Conservation (phyloP, 345 rosid species). For the Cardamine chenopodiifolia region DNA sequence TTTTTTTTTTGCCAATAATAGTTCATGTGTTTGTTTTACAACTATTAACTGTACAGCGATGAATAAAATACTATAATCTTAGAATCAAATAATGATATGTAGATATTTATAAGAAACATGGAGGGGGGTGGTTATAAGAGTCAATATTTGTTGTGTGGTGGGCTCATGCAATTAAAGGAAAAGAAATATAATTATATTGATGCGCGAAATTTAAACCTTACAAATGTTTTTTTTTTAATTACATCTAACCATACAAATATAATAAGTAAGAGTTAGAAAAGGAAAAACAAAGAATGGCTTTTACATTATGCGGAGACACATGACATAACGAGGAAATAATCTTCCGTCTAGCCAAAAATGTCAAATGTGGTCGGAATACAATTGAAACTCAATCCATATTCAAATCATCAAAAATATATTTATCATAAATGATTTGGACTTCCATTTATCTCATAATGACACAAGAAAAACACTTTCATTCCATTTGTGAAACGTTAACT, state of each 20-base stretch:
- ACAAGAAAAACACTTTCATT: neutral
- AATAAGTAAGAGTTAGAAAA: neutral
- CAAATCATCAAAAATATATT: slow-evolving; percentile 32
- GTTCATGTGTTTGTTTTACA: neutral
- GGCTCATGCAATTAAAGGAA: slow-evolving; percentile 27
- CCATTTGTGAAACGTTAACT: neutral
- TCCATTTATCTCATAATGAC: neutral
- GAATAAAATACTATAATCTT: neutral
- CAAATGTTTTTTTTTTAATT: neutral
- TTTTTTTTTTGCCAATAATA: no score
- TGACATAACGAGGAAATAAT: slow-evolving; percentile 30
- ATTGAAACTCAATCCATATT: slow-evolving; percentile 52
- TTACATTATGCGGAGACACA: slow-evolving; percentile 28
- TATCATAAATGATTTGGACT: neutral
- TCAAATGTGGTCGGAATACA: slow-evolving; percentile 86
- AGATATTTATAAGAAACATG: slow-evolving; percentile 29
- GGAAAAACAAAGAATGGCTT: slow-evolving; percentile 21
- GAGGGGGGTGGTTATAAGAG: slow-evolving; percentile 34
- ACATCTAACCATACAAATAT: neutral
- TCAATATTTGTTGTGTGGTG: slow-evolving; percentile 37
- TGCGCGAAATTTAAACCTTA: neutral
- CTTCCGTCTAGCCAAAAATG: slow-evolving; percentile 33
- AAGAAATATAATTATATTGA: slow-evolving; percentile 2
- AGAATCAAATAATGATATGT: slow-evolving; percentile 25
- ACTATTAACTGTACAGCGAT: neutral